Evolutionary conservation across 2,329 filamentous ascomycete species (phyloP).

Genomic region (Aspergillus luchuensis): DNA sequence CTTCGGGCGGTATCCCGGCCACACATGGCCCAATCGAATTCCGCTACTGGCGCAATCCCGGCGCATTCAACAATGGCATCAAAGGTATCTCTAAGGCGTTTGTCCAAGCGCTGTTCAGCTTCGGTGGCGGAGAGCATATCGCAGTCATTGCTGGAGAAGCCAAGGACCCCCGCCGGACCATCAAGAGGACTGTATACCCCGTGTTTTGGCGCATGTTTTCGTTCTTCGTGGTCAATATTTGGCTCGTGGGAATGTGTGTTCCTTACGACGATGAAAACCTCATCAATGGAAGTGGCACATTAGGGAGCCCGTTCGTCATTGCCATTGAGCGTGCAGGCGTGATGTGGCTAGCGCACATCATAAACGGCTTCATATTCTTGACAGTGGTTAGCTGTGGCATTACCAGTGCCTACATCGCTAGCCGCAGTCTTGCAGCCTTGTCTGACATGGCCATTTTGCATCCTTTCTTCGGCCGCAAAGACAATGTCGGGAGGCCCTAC

Average conservation of each 20-base stretch:
- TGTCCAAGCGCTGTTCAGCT: constrained; percentile 38
- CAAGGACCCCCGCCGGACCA: constrained; percentile 30
- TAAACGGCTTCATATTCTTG: constrained; percentile 40
- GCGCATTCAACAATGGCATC: constrained; percentile 35
- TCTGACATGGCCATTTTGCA: constrained; percentile 31
- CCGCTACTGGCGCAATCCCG: constrained; percentile 31
- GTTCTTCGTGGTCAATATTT: constrained; percentile 40
- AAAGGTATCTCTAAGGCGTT: constrained; percentile 40
- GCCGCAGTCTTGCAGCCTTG: constrained; percentile 36
- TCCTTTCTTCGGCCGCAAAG: constrained; percentile 26
- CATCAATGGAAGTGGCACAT: constrained; percentile 31
- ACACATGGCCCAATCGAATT: constrained; percentile 39
- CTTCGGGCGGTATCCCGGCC: constrained; percentile 35
- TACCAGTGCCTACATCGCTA: constrained; percentile 38
- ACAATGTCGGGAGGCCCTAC: constrained; percentile 32
- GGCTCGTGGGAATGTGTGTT: constrained; percentile 40
- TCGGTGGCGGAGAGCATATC: constrained; percentile 36
- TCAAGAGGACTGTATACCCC: constrained; percentile 34
- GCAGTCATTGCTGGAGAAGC: constrained; percentile 38
- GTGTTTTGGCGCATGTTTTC: constrained; percentile 40
- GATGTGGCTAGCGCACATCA: constrained; percentile 32
- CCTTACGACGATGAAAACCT: constrained; percentile 33
- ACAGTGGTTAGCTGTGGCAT: constrained; percentile 39
- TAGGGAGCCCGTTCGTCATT: constrained; percentile 37
- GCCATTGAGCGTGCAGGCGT: constrained; percentile 32